Conservation (phyloP, 1,139 yeast species). For the Suhomyces guaymorum region DNA sequence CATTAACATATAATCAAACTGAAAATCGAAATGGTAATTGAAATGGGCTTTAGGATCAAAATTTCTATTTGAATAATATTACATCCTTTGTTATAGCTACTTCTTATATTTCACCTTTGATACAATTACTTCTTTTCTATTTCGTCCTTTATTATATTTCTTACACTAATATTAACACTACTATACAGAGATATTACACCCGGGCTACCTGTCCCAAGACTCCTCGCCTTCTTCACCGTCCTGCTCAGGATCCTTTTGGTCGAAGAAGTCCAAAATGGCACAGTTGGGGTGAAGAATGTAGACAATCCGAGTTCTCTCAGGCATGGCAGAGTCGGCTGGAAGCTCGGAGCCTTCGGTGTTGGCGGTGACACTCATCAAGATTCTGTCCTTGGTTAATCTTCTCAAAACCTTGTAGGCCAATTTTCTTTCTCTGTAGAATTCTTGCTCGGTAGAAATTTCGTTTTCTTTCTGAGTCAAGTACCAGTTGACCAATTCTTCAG, state of each 20-base stretch:
- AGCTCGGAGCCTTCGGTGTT: slow-evolving; percentile 10
- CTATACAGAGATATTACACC: slow-evolving; percentile 8
- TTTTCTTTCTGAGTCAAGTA: slow-evolving; percentile 77
- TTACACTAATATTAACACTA: slow-evolving; percentile 2
- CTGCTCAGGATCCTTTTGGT: slow-evolving; percentile 20
- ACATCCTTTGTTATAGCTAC: not conserved
- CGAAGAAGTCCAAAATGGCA: slow-evolving; percentile 65
- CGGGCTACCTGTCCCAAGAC: not conserved
- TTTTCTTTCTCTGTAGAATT: slow-evolving; percentile 68
- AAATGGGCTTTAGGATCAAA: too few relatives aligned
- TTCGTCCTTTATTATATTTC: too few relatives aligned
- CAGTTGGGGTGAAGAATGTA: slow-evolving; percentile 92
- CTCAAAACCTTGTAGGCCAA: slow-evolving; percentile 79
- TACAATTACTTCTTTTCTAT: too few relatives aligned
- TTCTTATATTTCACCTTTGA: too few relatives aligned
- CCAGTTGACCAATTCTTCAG: slow-evolving; percentile 72
- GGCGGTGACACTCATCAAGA: slow-evolving; percentile 69
- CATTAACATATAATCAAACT: too few relatives aligned
- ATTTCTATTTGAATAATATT: too few relatives aligned
- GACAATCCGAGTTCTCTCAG: slow-evolving; percentile 29
- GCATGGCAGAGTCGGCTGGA: slow-evolving; percentile 8
- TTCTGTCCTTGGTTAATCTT: slow-evolving; percentile 81
- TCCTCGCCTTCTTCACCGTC: slow-evolving; percentile 7
- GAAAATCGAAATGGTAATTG: too few relatives aligned
- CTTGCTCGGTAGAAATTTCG: slow-evolving; percentile 67